Base-by-base conservation (phyloP, 305 asterid species). In the Salvia sclarea region DNA sequence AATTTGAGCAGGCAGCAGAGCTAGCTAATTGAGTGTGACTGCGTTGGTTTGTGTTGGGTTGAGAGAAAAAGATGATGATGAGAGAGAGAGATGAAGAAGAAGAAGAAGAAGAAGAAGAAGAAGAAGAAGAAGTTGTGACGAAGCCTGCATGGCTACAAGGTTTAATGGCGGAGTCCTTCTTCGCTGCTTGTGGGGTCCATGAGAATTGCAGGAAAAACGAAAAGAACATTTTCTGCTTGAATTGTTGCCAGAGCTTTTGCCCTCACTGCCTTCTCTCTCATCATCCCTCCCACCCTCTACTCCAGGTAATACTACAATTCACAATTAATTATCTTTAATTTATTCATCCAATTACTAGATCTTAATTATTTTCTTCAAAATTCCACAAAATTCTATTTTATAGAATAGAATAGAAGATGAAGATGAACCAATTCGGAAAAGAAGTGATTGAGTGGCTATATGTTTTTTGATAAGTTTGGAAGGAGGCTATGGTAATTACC, bases 61-160 rank as follows among this genome's bases (percentile, higher is more conserved):
- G n/a, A n/a, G n/a, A n/a, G n/a, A 57, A 4, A 35, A 11, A 8
- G 9, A 2, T 37, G 24, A 62, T 44, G 50, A 55, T 54, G 65
- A 67, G 63, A 73, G 61, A 13, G 52, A 68, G 54, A 37, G n/a
- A n/a, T n/a, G n/a, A n/a, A n/a, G n/a, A n/a, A 17, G 47, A 31
- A 7, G 62, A 69, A 35, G 62, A 28, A 64, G 74, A 55, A 44
- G 63, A 18, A 6, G 49, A 49, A 8, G 43, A 49, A 8, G 41
- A 17, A 41, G 71, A 10, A 13, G 69, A 22, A 37, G 76, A 6
- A 64, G 22, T 1, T 54, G 35, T 4, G 76, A 66, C 6, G 76
- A 25, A 25, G 79, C 97, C 97, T 86, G 96, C 92, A 88, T 90
- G 97, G 97, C 87, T 90, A 8, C 69, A 82, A 77, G 88, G 91